phyloP scores from a whole-genome alignment of 2,329 filamentous ascomycete genomes.

The Pseudogymnoascus sp. region DNA sequence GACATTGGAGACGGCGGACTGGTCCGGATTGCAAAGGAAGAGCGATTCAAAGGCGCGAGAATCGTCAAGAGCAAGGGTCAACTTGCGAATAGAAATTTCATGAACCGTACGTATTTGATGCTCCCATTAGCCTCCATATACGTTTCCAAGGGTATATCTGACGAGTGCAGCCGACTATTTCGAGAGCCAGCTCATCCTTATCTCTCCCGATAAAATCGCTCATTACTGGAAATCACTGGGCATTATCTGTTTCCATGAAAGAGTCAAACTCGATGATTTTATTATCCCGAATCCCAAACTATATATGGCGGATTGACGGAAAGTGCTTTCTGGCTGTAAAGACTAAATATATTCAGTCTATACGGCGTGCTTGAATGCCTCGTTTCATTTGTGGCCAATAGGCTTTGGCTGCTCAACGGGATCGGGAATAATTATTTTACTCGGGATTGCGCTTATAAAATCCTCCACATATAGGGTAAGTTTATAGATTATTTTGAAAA shows the following conservation, averaged over 20 bases:
- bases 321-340: neutral
- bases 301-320: neutral
- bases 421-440: neutral
- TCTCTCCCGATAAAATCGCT: conserved; percentile 68
- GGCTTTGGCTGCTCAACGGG: no score
- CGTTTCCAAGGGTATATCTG: neutral
- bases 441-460: neutral
- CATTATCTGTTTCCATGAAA: conserved; percentile 52
- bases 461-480: neutral
- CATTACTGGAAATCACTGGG: conserved; percentile 67
- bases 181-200: conserved; percentile 64
- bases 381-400: neutral
- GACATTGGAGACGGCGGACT: conserved; percentile 64
- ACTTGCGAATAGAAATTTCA: conserved; percentile 65
- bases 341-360: neutral
- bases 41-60: conserved; percentile 62
- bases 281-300: conserved; percentile 9
- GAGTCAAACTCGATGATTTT: conserved; percentile 50
- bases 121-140: neutral
- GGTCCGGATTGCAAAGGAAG: conserved; percentile 53
- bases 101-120: conserved; percentile 49
- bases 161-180: conserved; percentile 58
- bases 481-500: neutral
- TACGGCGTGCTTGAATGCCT: neutral
- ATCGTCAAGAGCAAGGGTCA: conserved; percentile 70